A percentile compares a stretch with the other conserved stretches of the same genome.
Conservation (phyloP, 768 basidiomycete genomes). For the Boletus fagicola region DNA sequence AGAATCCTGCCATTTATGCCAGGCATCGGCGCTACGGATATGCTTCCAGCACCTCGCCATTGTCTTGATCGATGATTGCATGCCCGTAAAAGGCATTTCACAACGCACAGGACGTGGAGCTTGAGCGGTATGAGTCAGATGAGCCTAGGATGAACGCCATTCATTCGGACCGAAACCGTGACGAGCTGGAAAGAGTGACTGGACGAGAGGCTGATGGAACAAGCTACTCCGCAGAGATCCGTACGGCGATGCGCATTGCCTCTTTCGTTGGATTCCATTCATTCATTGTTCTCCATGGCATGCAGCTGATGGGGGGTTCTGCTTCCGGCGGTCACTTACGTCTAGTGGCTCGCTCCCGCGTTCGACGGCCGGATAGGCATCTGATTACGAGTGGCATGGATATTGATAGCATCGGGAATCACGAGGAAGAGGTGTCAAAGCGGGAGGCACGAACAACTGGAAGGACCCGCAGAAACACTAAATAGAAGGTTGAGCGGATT, state of each 20-base stretch:
- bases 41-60: constrained; percentile 16
- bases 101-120: constrained; percentile 32
- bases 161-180: constrained; percentile 17
- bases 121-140: constrained; percentile 24
- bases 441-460: constrained; percentile 17
- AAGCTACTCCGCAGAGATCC: constrained; percentile 18
- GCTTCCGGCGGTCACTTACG: constrained; percentile 32
- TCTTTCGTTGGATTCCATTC: constrained; percentile 17
- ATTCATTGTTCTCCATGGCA: constrained; percentile 24
- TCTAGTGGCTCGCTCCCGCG: constrained; percentile 34
- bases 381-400: constrained; percentile 11
- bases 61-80: constrained; percentile 17
- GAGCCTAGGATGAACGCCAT: constrained; percentile 19
- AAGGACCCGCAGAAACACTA: constrained; percentile 22
- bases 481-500: constrained; percentile 29
- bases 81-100: constrained; percentile 18
- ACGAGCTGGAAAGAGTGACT: constrained; percentile 9
- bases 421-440: constrained; percentile 15
- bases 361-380: constrained; percentile 18
- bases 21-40: constrained; percentile 21
- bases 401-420: constrained; percentile 26
- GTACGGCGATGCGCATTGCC: constrained; percentile 13
- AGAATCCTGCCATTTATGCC: constrained; percentile 23
- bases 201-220: constrained; percentile 13
- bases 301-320: constrained; percentile 25